Percentiles rank a stretch among this genome's conserved stretches.
Conservation (phyloP, 2,329 filamentous ascomycete species). For the Cercospora sp. region DNA sequence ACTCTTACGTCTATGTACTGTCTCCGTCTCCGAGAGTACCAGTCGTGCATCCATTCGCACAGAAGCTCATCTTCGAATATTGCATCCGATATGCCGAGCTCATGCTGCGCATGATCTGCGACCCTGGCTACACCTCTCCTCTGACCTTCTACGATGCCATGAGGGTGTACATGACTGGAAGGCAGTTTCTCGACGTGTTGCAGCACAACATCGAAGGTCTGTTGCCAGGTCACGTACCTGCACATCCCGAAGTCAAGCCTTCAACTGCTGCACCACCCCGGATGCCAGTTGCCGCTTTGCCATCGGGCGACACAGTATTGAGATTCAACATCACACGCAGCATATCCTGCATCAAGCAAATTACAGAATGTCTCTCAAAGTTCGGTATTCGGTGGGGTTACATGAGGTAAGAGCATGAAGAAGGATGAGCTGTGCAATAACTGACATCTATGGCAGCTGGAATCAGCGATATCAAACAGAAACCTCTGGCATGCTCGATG, state of each 20-base stretch:
- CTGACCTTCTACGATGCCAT: constrained; percentile 87
- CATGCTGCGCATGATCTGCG: constrained; percentile 67
- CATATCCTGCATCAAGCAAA: constrained; percentile 50
- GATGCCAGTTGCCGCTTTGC: constrained; percentile 37
- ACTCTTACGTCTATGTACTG: constrained; percentile 87
- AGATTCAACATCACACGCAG: constrained; percentile 43
- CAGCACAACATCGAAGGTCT: constrained; percentile 54
- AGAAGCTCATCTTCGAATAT: constrained; percentile 42
- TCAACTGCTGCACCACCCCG: constrained; percentile 38
- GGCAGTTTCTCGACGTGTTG: constrained; percentile 58
- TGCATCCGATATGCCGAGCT: constrained; percentile 59
- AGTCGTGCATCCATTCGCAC: constrained; percentile 71
- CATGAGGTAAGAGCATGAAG: constrained; percentile 38
- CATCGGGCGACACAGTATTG: constrained; percentile 34
- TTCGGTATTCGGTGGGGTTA: constrained; percentile 53
- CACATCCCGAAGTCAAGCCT: constrained; percentile 44
- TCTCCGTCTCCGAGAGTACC: constrained; percentile 76
- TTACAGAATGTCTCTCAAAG: constrained; percentile 47
- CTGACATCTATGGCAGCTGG: constrained; percentile 39
- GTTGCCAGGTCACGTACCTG: constrained; percentile 42
- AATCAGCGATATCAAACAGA: constrained; percentile 51
- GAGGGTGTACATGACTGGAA: constrained; percentile 70
- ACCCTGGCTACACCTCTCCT: constrained; percentile 62
- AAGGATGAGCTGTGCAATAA: neutral
- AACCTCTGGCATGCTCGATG: constrained; percentile 43